These are phyloP conservation scores for Penicillium ochrochloron DNA, from an alignment of 495 filamentous ascomycete genomes.

Conservation along the genomic window DNA sequence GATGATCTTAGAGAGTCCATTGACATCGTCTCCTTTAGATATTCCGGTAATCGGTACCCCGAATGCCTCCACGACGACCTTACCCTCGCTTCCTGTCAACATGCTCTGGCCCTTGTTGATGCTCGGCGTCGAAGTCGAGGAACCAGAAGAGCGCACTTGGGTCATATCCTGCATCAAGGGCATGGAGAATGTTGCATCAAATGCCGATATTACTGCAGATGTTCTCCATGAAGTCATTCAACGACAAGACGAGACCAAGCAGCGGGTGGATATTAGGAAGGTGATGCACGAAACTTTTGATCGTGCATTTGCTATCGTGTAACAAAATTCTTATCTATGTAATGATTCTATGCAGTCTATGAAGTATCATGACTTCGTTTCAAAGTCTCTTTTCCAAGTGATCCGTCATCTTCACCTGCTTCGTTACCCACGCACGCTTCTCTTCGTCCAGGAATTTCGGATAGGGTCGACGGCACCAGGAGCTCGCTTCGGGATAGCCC, in stretches of 20 bases:
- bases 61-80: not conserved
- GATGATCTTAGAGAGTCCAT: slow-evolving; percentile 29
- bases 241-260: slow-evolving; percentile 42
- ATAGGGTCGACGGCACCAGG: slow-evolving; percentile 44
- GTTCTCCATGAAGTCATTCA: slow-evolving; percentile 46
- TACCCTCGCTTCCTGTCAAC: slow-evolving; percentile 43
- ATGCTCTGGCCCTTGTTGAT: slow-evolving; percentile 50
- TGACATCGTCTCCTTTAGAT: not conserved
- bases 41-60: slow-evolving; percentile 5
- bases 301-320: slow-evolving; percentile 47
- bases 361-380: slow-evolving; percentile 9
- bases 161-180: slow-evolving; percentile 42
- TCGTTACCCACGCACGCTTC: slow-evolving; percentile 27
- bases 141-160: slow-evolving; percentile 39
- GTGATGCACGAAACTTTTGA: slow-evolving; percentile 38
- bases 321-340: slow-evolving; percentile 14
- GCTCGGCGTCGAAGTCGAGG: slow-evolving; percentile 47
- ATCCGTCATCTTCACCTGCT: slow-evolving; percentile 17
- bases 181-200: slow-evolving; percentile 45
- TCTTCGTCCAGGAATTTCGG: slow-evolving; percentile 38
- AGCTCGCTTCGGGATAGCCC: slow-evolving; percentile 43
- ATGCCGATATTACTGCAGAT: slow-evolving; percentile 45
- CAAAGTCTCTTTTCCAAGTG: slow-evolving; percentile 6
- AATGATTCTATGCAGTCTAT: slow-evolving; percentile 17
- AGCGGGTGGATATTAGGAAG: slow-evolving; percentile 45